Conservation (phyloP, 2,329 filamentous ascomycete species). For the Neocatenulostroma microsporum region DNA sequence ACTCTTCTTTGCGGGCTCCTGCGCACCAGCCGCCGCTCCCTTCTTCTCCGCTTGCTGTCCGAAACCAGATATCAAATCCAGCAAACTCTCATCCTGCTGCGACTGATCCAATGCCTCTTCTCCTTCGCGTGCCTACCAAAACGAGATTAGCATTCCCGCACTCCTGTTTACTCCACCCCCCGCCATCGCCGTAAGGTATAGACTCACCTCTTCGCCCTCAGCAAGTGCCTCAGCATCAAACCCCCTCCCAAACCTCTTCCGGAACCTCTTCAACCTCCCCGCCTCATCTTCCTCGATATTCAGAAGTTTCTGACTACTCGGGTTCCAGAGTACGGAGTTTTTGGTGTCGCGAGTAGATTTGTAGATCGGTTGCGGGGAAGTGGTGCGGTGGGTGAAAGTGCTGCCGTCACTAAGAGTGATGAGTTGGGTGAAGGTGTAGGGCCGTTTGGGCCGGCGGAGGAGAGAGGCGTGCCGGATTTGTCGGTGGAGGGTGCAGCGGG, state of each 20-base stretch:
- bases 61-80: constrained; percentile 51
- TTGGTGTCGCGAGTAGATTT: constrained; percentile 70
- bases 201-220: constrained; percentile 22
- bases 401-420: constrained; percentile 86
- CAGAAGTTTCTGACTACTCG: constrained; percentile 66
- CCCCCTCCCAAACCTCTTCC: constrained; percentile 70
- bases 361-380: constrained; percentile 59
- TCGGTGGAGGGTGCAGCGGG: constrained; percentile 1
- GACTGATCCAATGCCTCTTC: too few relatives aligned
- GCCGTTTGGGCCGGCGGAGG: constrained; percentile 76
- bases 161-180: too few relatives aligned
- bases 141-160: background rate
- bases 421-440: constrained; percentile 96
- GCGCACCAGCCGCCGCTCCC: constrained; percentile 38
- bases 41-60: constrained; percentile 30
- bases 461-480: constrained; percentile 75
- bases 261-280: constrained; percentile 77
- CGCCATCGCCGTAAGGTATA: background rate
- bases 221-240: constrained; percentile 58
- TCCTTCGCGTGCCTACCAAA: constrained; percentile 37
- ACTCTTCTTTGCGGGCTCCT: constrained; percentile 29
- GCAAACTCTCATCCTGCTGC: constrained; percentile 47
- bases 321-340: constrained; percentile 89
- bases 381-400: constrained; percentile 72
- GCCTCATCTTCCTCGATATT: constrained; percentile 96